Base-by-base conservation (phyloP, 2,329 filamentous ascomycete genomes). In the Aspergillus thermomutatus region DNA sequence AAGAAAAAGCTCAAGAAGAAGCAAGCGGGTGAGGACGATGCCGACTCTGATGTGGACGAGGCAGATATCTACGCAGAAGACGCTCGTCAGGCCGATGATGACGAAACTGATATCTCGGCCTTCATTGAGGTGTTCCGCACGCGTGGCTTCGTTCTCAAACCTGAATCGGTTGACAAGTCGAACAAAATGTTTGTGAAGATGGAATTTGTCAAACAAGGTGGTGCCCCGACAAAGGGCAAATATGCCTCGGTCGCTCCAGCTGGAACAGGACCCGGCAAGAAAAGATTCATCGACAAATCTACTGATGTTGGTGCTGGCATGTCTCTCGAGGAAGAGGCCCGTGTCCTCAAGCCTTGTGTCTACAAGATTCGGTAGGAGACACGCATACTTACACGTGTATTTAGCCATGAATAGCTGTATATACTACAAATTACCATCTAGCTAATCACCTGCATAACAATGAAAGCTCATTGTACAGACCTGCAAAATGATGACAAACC, bases 111-210 rank as follows among this genome's bases (percentile, higher is more conserved):
- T 69, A 90, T 97, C 1, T 85, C 85, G 6, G 87, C 89, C 0
- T 99, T 99, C 70, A 84, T 97, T 6, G 88, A 92, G 52, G 91
- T 93, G 1, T 82, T 97, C 61, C 79, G 83, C 51, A 86, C 87
- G 64, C 82, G 92, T 21, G 94, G 94, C 0, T 97, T 99, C 68
- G 80, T 92, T n/a, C 81, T 97, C 28, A 88, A 89, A 65, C 84
- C 85, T 83, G 65, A 82, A 79, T 61, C 87, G 0, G 82, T 96
- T 9, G 92, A 99, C 77, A 78, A 95, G 68, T 84, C 83, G 55
- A 99, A 99, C 77, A 95, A 89, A 78, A 99, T 99, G 94, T 99
- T 99, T 79, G 93, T 97, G 64, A 91, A 89, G 77, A 93, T 99
- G 91, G 86, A 89, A 66, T 99, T 99, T 75, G 80, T 92, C 66